Evolutionary conservation across 129 eudicot genomes (phyloP).

Genomic region (Smallanthus sonchifolius): DNA sequence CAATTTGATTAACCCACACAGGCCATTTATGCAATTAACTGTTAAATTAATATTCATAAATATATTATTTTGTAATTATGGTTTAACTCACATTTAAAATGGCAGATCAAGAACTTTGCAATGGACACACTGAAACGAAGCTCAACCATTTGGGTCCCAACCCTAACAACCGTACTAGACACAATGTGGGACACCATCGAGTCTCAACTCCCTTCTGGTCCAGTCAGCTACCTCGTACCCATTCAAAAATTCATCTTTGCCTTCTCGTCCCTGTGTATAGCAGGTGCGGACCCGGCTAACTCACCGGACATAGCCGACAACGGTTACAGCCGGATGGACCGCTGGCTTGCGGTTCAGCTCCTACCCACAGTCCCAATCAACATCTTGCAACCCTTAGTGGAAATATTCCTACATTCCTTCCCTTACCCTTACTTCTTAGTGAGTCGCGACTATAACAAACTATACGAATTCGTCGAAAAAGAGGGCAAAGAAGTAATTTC

Average conservation of each 20-base stretch:
- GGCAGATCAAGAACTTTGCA: slow-evolving; percentile 25
- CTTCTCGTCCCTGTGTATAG: slow-evolving; percentile 21
- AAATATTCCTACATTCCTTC: slow-evolving; percentile 43
- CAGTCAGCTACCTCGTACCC: slow-evolving; percentile 25
- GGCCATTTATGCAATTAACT: too few relatives aligned
- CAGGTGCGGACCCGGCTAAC: slow-evolving; percentile 30
- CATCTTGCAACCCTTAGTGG: slow-evolving; percentile 38
- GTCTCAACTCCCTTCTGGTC: slow-evolving; percentile 24
- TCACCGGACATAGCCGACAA: slow-evolving; percentile 29
- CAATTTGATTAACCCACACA: too few relatives aligned
- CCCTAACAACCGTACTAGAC: slow-evolving; percentile 27
- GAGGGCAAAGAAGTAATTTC: slow-evolving; percentile 27
- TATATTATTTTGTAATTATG: background rate
- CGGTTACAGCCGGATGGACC: slow-evolving; percentile 22
- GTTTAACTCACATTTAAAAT: background rate
- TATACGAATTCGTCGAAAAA: slow-evolving; percentile 35
- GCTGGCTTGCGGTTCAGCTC: slow-evolving; percentile 33
- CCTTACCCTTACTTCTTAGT: slow-evolving; percentile 38
- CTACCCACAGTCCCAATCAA: slow-evolving; percentile 30
- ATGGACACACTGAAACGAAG: slow-evolving; percentile 30
- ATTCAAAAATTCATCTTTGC: slow-evolving; percentile 25
- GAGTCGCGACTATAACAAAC: slow-evolving; percentile 36
- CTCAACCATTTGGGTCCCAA: slow-evolving; percentile 25
- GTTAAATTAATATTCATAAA: too few relatives aligned
- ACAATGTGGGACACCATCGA: slow-evolving; percentile 29